Evolutionary conservation across 257 asterid genomes (phyloP), one percentile per base, ranked within the genome.

Genomic region (Plectranthus barbatus): DNA sequence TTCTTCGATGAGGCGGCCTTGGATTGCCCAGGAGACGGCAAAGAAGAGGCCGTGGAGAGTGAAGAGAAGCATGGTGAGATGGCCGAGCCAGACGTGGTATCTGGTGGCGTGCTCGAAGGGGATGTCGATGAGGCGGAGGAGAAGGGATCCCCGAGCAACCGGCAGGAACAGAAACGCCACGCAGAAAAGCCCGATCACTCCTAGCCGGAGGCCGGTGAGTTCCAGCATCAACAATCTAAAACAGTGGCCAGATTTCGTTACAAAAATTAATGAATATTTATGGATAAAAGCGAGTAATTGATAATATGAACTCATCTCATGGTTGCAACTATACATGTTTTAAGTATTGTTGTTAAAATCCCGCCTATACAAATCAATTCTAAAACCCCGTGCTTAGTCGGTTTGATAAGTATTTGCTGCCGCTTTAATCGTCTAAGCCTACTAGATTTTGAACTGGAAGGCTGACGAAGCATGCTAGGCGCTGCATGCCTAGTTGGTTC

Each of bases 21-120:
- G 55, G 24, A 88, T 66, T 3, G 77, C 44, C 97, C 97, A 91
- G 0, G 72, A 82, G 42, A 82, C 63, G 29, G 71, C 76, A 49
- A 67, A 84, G 66, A 79, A 79, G 19, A 87, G 79, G 51, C 96
- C 96, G 40, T 91, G 97, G 69, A 91, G 96, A 29, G 83, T 76
- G 67, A 91, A 87, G 40, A 87, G 72, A 17, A 67, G 7, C 97
- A 91, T 87, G 0, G 97, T 91, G 9, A 87, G 89, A 69, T 91
- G 97, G 60, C 97, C 97, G 52, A 91, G 64, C 97, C 97, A 91
- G 63, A 87, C 95, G 74, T 91, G 97, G 66, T 91, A 91, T 70
- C 86, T 70, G 2, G 94, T 81, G 12, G 91, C 97, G 18, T 91
- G 96, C 72, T 91, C 97, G 58, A 87, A 91, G 3, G 97, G 97